Evolutionary conservation across 2,329 filamentous ascomycete genomes (phyloP).

Genomic region (Penicillium sp.): DNA sequence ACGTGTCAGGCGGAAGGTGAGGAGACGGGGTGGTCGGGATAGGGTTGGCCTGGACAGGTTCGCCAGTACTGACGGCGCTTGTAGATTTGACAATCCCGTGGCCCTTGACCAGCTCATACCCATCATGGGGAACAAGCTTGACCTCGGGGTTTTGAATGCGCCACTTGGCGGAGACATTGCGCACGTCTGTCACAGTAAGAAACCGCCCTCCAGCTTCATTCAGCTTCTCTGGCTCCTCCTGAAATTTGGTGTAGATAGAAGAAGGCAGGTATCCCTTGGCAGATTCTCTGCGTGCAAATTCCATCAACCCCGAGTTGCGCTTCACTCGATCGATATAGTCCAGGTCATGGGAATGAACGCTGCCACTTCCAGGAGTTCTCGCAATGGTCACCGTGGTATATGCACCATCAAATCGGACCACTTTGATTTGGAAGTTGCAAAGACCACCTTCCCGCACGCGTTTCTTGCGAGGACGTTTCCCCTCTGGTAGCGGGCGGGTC

Average conservation of each 20-base stretch:
- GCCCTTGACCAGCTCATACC: constrained; percentile 50
- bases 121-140: constrained; percentile 49
- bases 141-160: constrained; percentile 50
- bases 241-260: constrained; percentile 54
- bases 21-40: constrained; percentile 21
- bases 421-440: constrained; percentile 54
- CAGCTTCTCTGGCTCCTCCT: constrained; percentile 50
- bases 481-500: constrained; percentile 47
- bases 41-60: constrained; percentile 15
- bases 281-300: constrained; percentile 50
- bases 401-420: constrained; percentile 49
- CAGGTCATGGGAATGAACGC: constrained; percentile 50
- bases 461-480: constrained; percentile 52
- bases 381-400: constrained; percentile 50
- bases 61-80: constrained; percentile 20
- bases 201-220: constrained; percentile 51
- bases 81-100: constrained; percentile 46
- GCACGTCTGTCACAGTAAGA: constrained; percentile 52
- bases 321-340: constrained; percentile 54
- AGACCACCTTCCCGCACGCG: constrained; percentile 50
- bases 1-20: constrained; percentile 43
- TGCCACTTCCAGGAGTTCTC: constrained; percentile 46
- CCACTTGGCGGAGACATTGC: constrained; percentile 55
- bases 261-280: constrained; percentile 53
- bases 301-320: constrained; percentile 53